Evolutionary conservation across 164 flowering plant genomes (phyloP), one percentile per base, ranked within the genome.

Genomic region (Protea cynaroides): DNA sequence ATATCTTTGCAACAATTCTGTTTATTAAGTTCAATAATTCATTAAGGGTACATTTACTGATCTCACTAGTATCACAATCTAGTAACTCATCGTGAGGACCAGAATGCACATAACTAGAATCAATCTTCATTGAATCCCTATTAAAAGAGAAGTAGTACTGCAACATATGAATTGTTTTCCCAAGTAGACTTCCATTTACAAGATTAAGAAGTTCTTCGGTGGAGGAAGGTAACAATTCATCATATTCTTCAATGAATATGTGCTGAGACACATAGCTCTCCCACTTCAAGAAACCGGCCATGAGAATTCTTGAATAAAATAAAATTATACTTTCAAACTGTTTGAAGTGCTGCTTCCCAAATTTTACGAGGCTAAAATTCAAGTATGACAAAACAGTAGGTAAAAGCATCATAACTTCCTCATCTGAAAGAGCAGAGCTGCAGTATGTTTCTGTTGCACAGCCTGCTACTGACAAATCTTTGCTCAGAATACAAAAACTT

Each of bases 331-430:
- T 14, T 59, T 58, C 65, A 58, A 76, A 64, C 59, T 65, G 64
- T 66, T 64, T 58, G 63, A 59, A 36, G 58, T 24, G 65, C 59
- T 70, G 78, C 63, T 73, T 74, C 25, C 84, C 81, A 43, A 75
- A 81, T 65, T 71, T 84, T 58, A 43, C 22, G 13, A 61, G 55
- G 65, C 71, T 51, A 36, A 80, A 79, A 36, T 74, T 63, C 66
- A 94, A 60, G 75, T 72, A 90, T 52, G 78, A 75, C 52, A 78
- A 58, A 65, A 85, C 82, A 74, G 82, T 80, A 56, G 98, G 97
- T 66, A 94, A 76, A 68, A 89, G 92, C 81, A 94, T 72, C 71
- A 93, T 21, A 55, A 72, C 73, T n/a, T 83, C 81, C 54, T 81
- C 80, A 72, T 81, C 81, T 44, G 90, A 76, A 75, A 73, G 67